These are phyloP conservation scores for Ruellia speciosa DNA, from an alignment of 305 asterid species.

Conservation along the genomic window DNA sequence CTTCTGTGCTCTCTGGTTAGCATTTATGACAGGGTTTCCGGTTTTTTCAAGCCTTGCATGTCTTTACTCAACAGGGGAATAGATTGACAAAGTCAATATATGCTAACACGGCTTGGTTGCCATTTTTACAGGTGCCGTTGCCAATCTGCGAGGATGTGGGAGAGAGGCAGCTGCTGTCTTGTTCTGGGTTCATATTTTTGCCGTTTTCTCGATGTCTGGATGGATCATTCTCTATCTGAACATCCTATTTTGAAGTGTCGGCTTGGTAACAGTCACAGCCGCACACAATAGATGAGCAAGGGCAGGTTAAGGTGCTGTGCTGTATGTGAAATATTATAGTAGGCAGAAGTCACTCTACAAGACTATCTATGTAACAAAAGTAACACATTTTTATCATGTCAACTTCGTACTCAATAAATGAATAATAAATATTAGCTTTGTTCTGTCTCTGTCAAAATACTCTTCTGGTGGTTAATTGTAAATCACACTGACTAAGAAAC, in stretches of 20 bases:
- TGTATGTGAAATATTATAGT: too few species aligned
- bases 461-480: too few species aligned
- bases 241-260: constrained; percentile 49
- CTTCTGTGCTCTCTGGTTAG: constrained; percentile 90
- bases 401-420: not conserved
- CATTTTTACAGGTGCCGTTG: constrained; percentile 71
- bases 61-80: not conserved
- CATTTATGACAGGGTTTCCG: not conserved
- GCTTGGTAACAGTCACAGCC: not conserved
- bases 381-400: too few species aligned
- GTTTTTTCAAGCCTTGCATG: not conserved
- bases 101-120: not conserved
- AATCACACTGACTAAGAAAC: too few species aligned
- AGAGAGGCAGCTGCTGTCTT: constrained; percentile 84
- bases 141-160: constrained; percentile 95
- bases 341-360: too few species aligned
- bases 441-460: not conserved
- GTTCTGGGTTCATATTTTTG: constrained; percentile 97
- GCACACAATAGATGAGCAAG: too few species aligned
- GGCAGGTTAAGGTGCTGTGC: too few species aligned
- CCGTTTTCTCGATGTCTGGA: constrained; percentile 89
- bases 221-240: constrained; percentile 88
- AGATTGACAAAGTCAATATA: not conserved
- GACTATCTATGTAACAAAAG: too few species aligned
- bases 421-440: not conserved